Evolutionary conservation across 176 grass and related monocot genomes (phyloP).

Genomic region (Musa acuminata): DNA sequence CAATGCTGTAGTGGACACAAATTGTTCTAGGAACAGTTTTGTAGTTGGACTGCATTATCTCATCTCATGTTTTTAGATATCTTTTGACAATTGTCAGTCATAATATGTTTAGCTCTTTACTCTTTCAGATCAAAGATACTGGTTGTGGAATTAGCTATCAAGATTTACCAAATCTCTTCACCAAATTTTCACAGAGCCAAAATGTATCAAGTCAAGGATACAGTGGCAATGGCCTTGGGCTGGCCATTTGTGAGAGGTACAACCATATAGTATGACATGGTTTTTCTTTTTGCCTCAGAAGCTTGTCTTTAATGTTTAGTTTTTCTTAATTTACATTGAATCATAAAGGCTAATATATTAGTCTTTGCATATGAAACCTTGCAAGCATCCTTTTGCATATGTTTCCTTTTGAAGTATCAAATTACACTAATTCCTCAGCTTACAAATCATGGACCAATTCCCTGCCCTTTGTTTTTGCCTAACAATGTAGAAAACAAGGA

Average conservation of each 20-base stretch:
- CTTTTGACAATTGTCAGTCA: no score
- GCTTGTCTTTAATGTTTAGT: no score
- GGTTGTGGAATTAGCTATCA: slow-evolving; percentile 60
- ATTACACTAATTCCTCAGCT: no score
- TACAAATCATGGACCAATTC: no score
- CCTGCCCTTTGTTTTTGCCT: no score
- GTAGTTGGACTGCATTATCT: neutral
- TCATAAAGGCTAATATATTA: no score
- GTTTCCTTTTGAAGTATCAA: no score
- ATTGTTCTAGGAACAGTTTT: neutral
- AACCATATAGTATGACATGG: neutral
- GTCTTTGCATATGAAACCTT: no score
- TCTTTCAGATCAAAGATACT: slow-evolving; percentile 64
- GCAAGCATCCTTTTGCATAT: no score
- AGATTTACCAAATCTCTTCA: slow-evolving; percentile 53
- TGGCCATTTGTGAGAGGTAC: slow-evolving; percentile 83
- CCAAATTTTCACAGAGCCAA: slow-evolving; percentile 38
- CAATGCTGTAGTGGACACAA: neutral
- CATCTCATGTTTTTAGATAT: neutral
- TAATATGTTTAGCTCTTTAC: neutral
- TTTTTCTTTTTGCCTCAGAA: no score
- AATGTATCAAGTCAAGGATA: slow-evolving; percentile 2
- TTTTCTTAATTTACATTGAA: no score
- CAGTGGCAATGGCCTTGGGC: slow-evolving; percentile 47
- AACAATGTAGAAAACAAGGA: no score